Conservation (phyloP, 208 protist genomes). For the Acanthamoeba divionensis region DNA sequence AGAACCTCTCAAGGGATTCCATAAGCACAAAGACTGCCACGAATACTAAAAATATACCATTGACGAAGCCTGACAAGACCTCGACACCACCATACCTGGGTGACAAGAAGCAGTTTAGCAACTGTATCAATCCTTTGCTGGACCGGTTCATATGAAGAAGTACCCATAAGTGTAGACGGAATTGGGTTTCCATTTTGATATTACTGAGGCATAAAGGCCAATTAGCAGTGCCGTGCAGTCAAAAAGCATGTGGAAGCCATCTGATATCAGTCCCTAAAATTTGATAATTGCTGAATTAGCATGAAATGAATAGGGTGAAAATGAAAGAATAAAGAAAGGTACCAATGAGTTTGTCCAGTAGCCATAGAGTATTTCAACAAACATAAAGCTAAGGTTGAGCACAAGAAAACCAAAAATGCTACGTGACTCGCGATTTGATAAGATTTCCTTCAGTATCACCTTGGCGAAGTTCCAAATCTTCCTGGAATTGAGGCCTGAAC, state of each 20-base stretch:
- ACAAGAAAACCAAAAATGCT: slow-evolving; percentile 74
- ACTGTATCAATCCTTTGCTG: neutral
- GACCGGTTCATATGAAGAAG: neutral
- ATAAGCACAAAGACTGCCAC: slow-evolving; percentile 77
- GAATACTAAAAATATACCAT: slow-evolving; percentile 80
- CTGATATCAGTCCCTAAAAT: slow-evolving; percentile 88
- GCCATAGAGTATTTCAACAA: slow-evolving; percentile 82
- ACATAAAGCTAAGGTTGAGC: slow-evolving; percentile 77
- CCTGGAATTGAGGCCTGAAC: neutral
- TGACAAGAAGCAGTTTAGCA: neutral
- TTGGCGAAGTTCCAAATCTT: slow-evolving; percentile 22
- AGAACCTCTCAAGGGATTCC: slow-evolving; percentile 74
- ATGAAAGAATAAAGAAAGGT: neutral
- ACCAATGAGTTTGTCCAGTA: slow-evolving; percentile 81
- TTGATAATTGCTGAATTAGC: neutral
- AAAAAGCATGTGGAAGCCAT: slow-evolving; percentile 97
- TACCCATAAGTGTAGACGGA: slow-evolving; percentile 80
- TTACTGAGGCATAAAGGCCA: slow-evolving; percentile 88
- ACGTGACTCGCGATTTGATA: slow-evolving; percentile 59
- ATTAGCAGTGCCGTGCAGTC: slow-evolving; percentile 92
- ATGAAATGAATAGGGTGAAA: neutral
- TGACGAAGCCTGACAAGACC: slow-evolving; percentile 81
- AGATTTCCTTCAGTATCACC: slow-evolving; percentile 51
- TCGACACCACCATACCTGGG: slow-evolving; percentile 76
- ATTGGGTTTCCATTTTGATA: slow-evolving; percentile 84